Percentiles rank a stretch among this genome's conserved stretches.
These are phyloP conservation scores for Glutinoglossum americanum DNA, from an alignment of 495 filamentous ascomycete genomes.

Conservation along the genomic window DNA sequence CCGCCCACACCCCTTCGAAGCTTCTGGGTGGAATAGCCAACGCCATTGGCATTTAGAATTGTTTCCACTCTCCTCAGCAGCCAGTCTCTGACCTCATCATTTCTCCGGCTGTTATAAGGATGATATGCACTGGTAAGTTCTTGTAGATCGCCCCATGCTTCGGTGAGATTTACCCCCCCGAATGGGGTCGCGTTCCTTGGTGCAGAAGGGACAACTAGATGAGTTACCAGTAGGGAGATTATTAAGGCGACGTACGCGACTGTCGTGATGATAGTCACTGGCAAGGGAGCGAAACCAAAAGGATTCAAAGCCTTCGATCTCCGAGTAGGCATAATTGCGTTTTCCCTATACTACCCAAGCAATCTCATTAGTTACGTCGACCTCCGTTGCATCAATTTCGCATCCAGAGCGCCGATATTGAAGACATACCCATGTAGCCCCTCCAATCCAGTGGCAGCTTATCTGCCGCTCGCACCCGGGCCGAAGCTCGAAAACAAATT, in stretches of 20 bases:
- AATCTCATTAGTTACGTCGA: not conserved
- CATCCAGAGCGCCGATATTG: not conserved
- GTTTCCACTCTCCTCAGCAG: slow-evolving; percentile 47
- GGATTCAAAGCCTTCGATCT: not conserved
- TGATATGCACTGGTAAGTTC: slow-evolving; percentile 55
- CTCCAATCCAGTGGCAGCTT: not conserved
- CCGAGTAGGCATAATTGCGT: not conserved
- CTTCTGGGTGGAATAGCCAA: slow-evolving; percentile 9
- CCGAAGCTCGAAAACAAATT: not conserved
- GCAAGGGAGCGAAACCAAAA: slow-evolving; percentile 9
- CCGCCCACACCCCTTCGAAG: not conserved
- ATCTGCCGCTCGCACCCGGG: not conserved
- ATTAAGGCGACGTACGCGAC: slow-evolving; percentile 19
- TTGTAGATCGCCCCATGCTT: slow-evolving; percentile 75
- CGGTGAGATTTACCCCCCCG: slow-evolving; percentile 47
- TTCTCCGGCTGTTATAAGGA: slow-evolving; percentile 67
- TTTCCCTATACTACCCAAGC: not conserved
- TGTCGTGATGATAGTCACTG: slow-evolving; percentile 18
- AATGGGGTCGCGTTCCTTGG: slow-evolving; percentile 30
- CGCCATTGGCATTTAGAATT: slow-evolving; percentile 38
- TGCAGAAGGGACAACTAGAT: slow-evolving; percentile 51
- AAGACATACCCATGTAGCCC: not conserved
- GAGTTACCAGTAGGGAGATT: slow-evolving; percentile 37
- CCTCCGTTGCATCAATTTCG: not conserved
- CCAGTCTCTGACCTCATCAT: slow-evolving; percentile 60